phyloP scores from a whole-genome alignment of 2,329 filamentous ascomycete species.

The Exophiala viscosa region DNA sequence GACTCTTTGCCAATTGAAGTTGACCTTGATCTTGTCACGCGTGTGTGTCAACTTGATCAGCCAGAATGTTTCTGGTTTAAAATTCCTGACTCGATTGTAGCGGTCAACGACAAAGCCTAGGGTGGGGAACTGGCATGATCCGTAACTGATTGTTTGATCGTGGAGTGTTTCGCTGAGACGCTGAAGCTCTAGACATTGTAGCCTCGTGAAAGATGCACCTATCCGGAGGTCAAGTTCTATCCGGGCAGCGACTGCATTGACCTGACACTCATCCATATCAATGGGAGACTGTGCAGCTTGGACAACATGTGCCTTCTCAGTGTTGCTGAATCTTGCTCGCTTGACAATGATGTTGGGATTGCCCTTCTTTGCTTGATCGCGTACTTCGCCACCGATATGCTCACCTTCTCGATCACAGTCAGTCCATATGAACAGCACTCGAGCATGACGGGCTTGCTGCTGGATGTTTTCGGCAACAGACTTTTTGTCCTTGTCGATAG shows the following conservation, averaged over 20 bases:
- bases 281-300: slow-evolving; percentile 74
- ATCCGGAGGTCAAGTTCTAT: slow-evolving; percentile 93
- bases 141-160: slow-evolving; percentile 72
- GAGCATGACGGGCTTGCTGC: slow-evolving; percentile 67
- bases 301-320: slow-evolving; percentile 88
- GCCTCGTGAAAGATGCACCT: slow-evolving; percentile 85
- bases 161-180: slow-evolving; percentile 64
- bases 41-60: slow-evolving; percentile 78
- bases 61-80: slow-evolving; percentile 91
- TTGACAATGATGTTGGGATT: slow-evolving; percentile 75
- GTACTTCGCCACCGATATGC: slow-evolving; percentile 89
- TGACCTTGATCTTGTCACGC: slow-evolving; percentile 72
- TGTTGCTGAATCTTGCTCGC: slow-evolving; percentile 90
- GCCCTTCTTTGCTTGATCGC: slow-evolving; percentile 69
- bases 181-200: slow-evolving; percentile 76
- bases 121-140: slow-evolving; percentile 94
- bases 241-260: slow-evolving; percentile 79
- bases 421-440: slow-evolving; percentile 90
- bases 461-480: slow-evolving; percentile 81
- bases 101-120: slow-evolving; percentile 95
- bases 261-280: slow-evolving; percentile 77
- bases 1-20: slow-evolving; percentile 77
- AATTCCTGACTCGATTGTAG: slow-evolving; percentile 90
- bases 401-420: slow-evolving; percentile 98
- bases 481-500: slow-evolving; percentile 72